Evolutionary conservation across 345 rosid species (phyloP).

Genomic region (Citrus sp.): DNA sequence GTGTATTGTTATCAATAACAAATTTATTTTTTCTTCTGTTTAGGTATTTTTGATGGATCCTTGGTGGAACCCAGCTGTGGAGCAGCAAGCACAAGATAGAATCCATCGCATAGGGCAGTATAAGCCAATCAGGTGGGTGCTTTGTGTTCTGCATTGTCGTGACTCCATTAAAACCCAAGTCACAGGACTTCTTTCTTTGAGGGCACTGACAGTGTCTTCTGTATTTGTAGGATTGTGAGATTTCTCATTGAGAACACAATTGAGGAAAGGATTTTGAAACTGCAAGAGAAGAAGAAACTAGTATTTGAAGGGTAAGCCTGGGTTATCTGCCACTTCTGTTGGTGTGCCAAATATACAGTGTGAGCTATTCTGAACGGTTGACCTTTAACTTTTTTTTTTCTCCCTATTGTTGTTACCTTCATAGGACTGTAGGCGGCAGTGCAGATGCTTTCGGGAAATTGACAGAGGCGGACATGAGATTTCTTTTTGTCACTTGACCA

Average conservation of each 20-base stretch:
- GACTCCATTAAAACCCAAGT: not conserved
- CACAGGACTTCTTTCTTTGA: conserved; percentile 5
- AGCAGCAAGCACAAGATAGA: conserved; percentile 95
- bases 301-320: conserved; percentile 89
- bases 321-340: not conserved
- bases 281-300: conserved; percentile 90
- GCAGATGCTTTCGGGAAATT: conserved; percentile 77
- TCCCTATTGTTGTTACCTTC: not conserved
- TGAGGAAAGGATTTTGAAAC: conserved; percentile 89
- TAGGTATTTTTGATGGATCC: conserved; percentile 99
- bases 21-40: not conserved
- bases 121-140: conserved; percentile 82
- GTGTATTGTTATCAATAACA: not conserved
- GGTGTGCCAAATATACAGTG: not conserved
- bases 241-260: conserved; percentile 88
- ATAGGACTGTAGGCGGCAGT: conserved; percentile 90
- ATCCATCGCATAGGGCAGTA: conserved; percentile 96
- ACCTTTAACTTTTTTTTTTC: not conserved
- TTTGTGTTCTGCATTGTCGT: not conserved
- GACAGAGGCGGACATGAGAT: conserved; percentile 74
- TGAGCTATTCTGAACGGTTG: not conserved
- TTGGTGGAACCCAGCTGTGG: conserved; percentile 99
- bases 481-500: conserved; percentile 51
- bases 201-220: not conserved
- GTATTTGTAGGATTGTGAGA: conserved; percentile 60